Evolutionary conservation across 768 basidiomycete genomes (phyloP).

Genomic region (Phlebiopsis flavidoalba): DNA sequence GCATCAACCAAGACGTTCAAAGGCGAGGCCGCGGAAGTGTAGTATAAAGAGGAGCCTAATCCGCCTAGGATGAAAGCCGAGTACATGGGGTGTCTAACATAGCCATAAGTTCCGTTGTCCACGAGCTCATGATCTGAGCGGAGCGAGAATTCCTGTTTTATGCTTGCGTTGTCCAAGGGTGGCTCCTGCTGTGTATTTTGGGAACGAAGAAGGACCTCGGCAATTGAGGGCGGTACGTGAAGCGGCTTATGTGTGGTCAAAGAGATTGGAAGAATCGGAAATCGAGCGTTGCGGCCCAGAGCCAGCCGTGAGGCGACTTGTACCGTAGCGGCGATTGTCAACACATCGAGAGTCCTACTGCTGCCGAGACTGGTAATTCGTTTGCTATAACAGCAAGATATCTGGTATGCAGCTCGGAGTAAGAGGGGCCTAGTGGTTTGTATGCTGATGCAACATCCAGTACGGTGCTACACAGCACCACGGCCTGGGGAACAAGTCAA

Average conservation of each 20-base stretch:
- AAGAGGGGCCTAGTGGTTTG: neutral
- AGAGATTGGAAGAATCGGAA: neutral
- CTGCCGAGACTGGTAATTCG: neutral
- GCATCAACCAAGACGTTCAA: neutral
- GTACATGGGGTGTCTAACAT: conserved; percentile 6
- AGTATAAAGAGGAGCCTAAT: neutral
- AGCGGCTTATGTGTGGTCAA: neutral
- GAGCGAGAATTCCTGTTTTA: neutral
- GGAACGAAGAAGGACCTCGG: neutral
- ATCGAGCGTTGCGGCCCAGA: neutral
- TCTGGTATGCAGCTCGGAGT: neutral
- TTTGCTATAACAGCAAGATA: neutral
- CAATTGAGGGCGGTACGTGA: neutral
- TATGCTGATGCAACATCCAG: neutral
- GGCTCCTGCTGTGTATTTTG: neutral
- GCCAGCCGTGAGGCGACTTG: neutral
- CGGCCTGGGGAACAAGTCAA: neutral
- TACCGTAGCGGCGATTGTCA: neutral
- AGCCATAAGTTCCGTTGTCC: neutral
- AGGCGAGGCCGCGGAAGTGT: neutral
- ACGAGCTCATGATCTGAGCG: conserved; percentile 1
- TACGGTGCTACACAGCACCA: conserved; percentile 2
- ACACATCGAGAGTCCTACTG: neutral
- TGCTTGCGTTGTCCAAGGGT: neutral
- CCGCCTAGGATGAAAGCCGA: neutral